Evolutionary conservation across 305 asterid genomes (phyloP), one percentile per base, ranked within the genome.

Genomic region (Striga hermonthica): DNA sequence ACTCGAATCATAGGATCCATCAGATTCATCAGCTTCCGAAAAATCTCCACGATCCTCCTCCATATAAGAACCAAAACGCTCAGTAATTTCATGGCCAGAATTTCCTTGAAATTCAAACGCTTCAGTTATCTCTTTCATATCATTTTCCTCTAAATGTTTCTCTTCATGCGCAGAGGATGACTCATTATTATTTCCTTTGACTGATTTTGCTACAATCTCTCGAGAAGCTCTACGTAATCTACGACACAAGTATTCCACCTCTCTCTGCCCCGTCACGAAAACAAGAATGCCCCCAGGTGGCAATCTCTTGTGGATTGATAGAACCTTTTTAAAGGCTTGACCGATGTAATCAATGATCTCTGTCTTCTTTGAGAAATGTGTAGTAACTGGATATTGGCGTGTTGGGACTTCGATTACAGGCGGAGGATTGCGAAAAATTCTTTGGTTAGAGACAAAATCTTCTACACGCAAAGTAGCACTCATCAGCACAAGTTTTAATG

Each of bases 221-320:
- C 28, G 78, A 68, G 96, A 89, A 71, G 84, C 83, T 71, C 79
- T 79, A 22, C 87, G 83, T 63, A 93, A 71, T 80, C 75, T 90
- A 79, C 65, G 81, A 76, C 97, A 88, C 57, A 90, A 84, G 76
- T 75, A 83, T 66, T 90, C 97, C 39, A 93, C 96, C 81, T 93
- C 99, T 75, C 88, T 77, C 81, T 84, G 96, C 43, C 99, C 97
- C 14, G 99, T 93, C 49, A 93, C 94, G 74, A 93, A 93, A 59
- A 93, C 95, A 71, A 93, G 96, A 79, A 88, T 83, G 49, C 97
- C 97, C 16, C 98, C 98, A 68, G 93, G 81, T 43, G 97, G 98
- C 76, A 92, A 66, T 75, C 82, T 87, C 82, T 80, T 89, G 83
- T 92, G 98, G 74, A 92, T 89, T 57, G 98, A 80, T 69, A 92